Base-by-base conservation (phyloP, 1,139 yeast species). In the Pichia sp. region DNA sequence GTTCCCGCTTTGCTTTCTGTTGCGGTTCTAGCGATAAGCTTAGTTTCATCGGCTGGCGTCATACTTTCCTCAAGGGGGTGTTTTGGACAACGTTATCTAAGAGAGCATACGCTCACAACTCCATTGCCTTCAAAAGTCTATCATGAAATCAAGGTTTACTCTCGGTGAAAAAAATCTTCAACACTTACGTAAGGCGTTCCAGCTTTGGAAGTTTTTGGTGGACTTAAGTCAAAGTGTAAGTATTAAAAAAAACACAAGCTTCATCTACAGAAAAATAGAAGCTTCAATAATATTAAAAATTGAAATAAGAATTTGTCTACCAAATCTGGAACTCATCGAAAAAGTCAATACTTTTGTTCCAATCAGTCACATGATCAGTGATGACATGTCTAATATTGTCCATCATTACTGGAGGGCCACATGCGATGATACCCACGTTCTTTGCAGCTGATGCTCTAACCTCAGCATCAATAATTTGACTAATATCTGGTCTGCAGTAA, bases 371-470 rank as follows among this genome's bases (percentile, higher is more conserved):
- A 11, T 53, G 46, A 8, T 42, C 30, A 5, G 62, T 26, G 4
- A 59, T 40, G 6, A 54, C 43, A 26, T 61, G 55, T 47, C 61
- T 61, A 6, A 62, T n/a, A 34, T 73, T 75, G 31, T 75, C 78
- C 76, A 75, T 72, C 26, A 67, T 65, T 2, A 75, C 73, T 16
- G 82, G 78, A 51, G 76, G 80, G 2, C 79, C 80, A 64, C 80
- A 77, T 0, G 77, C 65, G 6, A 72, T 66, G 56, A 73, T 72
- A 30, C 74, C 75, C 26, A 75, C 66, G 0, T 79, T 72, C 0
- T 72, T 71, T 13, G 49, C 44, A 6, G 51, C 50, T 7, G 77
- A 67, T 31, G 69, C 70, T 30, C 65, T 62, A 11, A 77, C 68
- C 45, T 72, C 72, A 1, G 64, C 53, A 13, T 61, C 59, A 2